These are phyloP conservation scores for Rugiboletus extremiorientalis DNA, from an alignment of 1,284 basidiomycete genomes.

Conservation along the genomic window DNA sequence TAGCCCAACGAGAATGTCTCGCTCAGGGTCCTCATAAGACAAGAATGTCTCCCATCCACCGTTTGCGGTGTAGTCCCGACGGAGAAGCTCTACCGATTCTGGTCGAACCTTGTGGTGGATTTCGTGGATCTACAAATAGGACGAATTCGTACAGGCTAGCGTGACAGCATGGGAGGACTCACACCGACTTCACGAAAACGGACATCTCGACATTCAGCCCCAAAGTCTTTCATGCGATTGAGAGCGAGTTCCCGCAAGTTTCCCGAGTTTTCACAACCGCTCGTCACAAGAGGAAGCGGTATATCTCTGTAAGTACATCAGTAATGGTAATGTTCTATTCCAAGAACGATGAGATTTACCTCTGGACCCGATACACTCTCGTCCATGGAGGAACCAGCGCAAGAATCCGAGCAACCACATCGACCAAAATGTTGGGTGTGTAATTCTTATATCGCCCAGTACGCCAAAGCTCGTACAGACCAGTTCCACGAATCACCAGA, in stretches of 20 bases:
- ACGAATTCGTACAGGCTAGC: background rate
- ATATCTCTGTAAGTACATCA: constrained; percentile 69
- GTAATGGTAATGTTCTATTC: constrained; percentile 1
- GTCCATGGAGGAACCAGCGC: constrained; percentile 99
- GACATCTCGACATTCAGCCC: constrained; percentile 96
- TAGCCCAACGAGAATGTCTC: constrained; percentile 94
- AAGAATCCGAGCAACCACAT: constrained; percentile 94
- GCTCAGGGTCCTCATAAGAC: constrained; percentile 97
- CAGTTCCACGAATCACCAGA: constrained; percentile 96
- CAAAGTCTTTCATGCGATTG: constrained; percentile 99
- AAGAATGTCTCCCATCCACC: constrained; percentile 99
- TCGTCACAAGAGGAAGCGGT: constrained; percentile 91
- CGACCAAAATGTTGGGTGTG: constrained; percentile 96
- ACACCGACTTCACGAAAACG: constrained; percentile 98
- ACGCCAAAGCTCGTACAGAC: constrained; percentile 95
- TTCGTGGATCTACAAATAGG: constrained; percentile 80
- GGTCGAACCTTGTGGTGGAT: constrained; percentile 98
- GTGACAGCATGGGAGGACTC: constrained; percentile 34
- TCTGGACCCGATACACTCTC: constrained; percentile 95
- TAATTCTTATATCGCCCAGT: constrained; percentile 99
- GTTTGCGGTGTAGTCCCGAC: constrained; percentile 96
- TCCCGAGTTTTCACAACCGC: constrained; percentile 97
- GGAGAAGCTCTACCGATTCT: constrained; percentile 94
- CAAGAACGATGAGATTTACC: constrained; percentile 43
- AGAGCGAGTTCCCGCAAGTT: constrained; percentile 96